Evolutionary conservation across 73 alveolate genomes (phyloP), one percentile per base, ranked within the genome.

Genomic region (Stentor roeselii): DNA sequence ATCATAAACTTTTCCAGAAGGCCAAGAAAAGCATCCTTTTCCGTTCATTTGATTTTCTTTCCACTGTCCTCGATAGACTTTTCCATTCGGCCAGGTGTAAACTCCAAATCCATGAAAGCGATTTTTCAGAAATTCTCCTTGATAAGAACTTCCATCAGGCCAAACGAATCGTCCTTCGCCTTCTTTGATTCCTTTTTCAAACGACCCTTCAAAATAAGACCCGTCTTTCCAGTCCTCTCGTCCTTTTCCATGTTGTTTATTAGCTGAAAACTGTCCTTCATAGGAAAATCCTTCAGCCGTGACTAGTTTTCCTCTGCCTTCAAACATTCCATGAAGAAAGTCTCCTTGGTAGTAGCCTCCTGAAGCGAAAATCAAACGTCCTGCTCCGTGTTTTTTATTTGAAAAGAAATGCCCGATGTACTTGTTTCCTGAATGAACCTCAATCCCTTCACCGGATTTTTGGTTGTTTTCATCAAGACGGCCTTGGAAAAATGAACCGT

Each of bases 171-270:
- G 39, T 3, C 91, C 95, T 3, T 3, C 38, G 6, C 91, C 93
- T 2, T 38, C 59, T 61, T 89, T 82, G 83, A 83, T 36, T 15
- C 95, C 95, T 27, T 82, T 83, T 80, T 36, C 80, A 39, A 76
- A 89, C 30, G 21, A 60, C 40, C 95, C 95, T 58, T 39, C 59
- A 32, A 87, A 89, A 32, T 42, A 86, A 14, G 93, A 84, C 0
- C 95, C 95, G 83, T 89, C 93, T n/a, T 91, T 89, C 90, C 91
- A 89, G 35, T 34, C 40, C 38, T 89, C 95, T 32, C n/a, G 38
- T 6, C 93, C 95, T 82, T 89, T 86, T 39, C 95, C 95, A 15
- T 88, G 86, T 36, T 61, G 42, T 35, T 14, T 14, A 61, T 61
- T 50, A 21, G 6, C 21, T 6, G 21, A 11, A 50, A 50, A 50